Evolutionary conservation across 495 filamentous ascomycete genomes (phyloP).

Genomic region (Daldinia grandis): DNA sequence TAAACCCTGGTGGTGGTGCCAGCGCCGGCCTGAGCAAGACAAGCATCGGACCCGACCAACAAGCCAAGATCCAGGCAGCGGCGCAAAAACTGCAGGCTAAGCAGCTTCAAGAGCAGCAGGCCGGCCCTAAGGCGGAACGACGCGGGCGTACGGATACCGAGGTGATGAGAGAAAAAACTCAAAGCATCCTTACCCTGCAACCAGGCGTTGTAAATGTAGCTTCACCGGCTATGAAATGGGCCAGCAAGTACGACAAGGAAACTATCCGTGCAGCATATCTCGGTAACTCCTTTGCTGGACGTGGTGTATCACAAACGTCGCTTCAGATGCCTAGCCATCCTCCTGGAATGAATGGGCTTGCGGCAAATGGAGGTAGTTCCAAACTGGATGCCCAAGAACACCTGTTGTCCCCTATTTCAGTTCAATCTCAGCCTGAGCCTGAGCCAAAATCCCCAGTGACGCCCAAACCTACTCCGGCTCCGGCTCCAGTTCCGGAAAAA

Average conservation of each 20-base stretch:
- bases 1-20: conserved; percentile 51
- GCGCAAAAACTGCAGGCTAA: conserved; percentile 80
- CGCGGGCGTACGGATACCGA: conserved; percentile 64
- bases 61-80: conserved; percentile 89
- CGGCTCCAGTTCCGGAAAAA: conserved; percentile 44
- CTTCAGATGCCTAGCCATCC: conserved; percentile 44
- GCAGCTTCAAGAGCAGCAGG: conserved; percentile 49
- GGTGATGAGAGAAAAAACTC: conserved; percentile 75
- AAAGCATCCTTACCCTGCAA: conserved; percentile 90
- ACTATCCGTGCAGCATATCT: conserved; percentile 83
- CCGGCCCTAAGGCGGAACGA: conserved; percentile 43
- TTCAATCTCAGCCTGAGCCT: conserved; percentile 7
- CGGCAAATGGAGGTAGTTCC: conserved; percentile 42
- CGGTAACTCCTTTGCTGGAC: conserved; percentile 72
- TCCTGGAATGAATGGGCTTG: conserved; percentile 22
- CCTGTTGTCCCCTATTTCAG: conserved; percentile 32
- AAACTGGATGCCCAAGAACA: conserved; percentile 51
- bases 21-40: conserved; percentile 74
- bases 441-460: conserved; percentile 17
- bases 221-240: conserved; percentile 95
- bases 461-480: conserved; percentile 16
- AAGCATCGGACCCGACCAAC: conserved; percentile 90
- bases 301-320: conserved; percentile 54
- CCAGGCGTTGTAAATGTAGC: conserved; percentile 86
- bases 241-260: conserved; percentile 87